phyloP scores from a whole-genome alignment of 352 stramenopile species.

The Albugo laibachii region DNA sequence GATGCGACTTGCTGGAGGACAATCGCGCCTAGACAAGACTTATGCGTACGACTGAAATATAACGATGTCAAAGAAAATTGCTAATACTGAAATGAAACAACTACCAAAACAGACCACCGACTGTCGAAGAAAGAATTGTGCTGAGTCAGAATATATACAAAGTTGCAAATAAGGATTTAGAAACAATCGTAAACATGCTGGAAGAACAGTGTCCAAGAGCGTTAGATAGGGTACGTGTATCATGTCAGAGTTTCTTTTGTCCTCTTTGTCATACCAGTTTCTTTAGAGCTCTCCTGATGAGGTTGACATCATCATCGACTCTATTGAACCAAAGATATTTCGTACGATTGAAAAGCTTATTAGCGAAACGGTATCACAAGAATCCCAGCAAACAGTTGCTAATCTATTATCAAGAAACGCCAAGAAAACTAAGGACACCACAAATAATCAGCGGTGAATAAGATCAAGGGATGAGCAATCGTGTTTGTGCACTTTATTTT shows the following conservation, averaged over 20 bases:
- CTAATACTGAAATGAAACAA: constrained; percentile 4
- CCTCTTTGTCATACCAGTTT: not conserved
- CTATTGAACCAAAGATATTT: constrained; percentile 79
- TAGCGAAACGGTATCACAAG: constrained; percentile 45
- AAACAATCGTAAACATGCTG: constrained; percentile 54
- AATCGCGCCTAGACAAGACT: constrained; percentile 30
- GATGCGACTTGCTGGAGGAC: constrained; percentile 62
- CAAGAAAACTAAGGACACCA: constrained; percentile 8
- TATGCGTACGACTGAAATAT: constrained; percentile 24
- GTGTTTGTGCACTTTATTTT: not conserved
- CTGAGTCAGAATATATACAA: constrained; percentile 85
- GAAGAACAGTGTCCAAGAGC: constrained; percentile 71
- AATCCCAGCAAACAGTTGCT: constrained; percentile 28
- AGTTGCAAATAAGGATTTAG: constrained; percentile 46
- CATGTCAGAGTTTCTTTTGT: not conserved
- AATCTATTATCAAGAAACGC: constrained; percentile 4
- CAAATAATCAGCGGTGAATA: constrained; percentile 4
- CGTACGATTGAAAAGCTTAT: constrained; percentile 68
- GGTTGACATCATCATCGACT: constrained; percentile 75
- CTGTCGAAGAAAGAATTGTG: constrained; percentile 59
- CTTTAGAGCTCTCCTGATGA: constrained; percentile 58
- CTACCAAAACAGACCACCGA: constrained; percentile 24
- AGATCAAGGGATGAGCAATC: constrained; percentile 2
- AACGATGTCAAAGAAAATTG: not conserved
- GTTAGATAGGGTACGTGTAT: constrained; percentile 39